These are phyloP conservation scores for Exophiala sp. DNA, from an alignment of 2,329 filamentous ascomycete genomes.

Conservation along the genomic window DNA sequence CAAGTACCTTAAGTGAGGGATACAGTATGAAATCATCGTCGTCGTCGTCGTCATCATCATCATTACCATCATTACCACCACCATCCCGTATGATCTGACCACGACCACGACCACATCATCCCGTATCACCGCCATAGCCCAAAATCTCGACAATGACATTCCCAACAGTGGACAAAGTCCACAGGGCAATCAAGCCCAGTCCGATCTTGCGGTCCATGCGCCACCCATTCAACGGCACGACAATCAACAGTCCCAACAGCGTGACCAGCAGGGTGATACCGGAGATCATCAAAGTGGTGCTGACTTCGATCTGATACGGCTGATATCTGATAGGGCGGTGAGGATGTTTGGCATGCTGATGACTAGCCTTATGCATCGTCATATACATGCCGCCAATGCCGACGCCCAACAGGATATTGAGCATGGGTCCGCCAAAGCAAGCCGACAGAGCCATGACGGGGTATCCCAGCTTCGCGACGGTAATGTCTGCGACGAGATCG, in stretches of 20 bases:
- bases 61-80: no score
- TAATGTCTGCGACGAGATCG: slow-evolving; percentile 90
- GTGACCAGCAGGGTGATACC: slow-evolving; percentile 78
- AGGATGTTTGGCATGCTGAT: slow-evolving; percentile 62
- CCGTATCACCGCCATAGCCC: slow-evolving; percentile 22
- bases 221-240: slow-evolving; percentile 82
- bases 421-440: slow-evolving; percentile 96
- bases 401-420: slow-evolving; percentile 92
- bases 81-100: no score
- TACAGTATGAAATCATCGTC: no score
- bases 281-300: slow-evolving; percentile 76
- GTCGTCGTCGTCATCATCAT: no score
- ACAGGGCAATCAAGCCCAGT: slow-evolving; percentile 70
- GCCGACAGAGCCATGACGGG: slow-evolving; percentile 93
- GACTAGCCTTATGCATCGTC: slow-evolving; percentile 64
- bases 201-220: slow-evolving; percentile 77
- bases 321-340: slow-evolving; percentile 59
- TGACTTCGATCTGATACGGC: slow-evolving; percentile 77
- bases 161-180: slow-evolving; percentile 69
- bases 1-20: no score
- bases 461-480: slow-evolving; percentile 84
- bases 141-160: slow-evolving; percentile 74
- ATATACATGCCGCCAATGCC: slow-evolving; percentile 88
- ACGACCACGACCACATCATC: slow-evolving; percentile 1
- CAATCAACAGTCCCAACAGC: slow-evolving; percentile 67